Percentiles rank a stretch among this genome's conserved stretches.
phyloP scores from a whole-genome alignment of 2,329 filamentous ascomycete genomes.

The Penicillium sp. region DNA sequence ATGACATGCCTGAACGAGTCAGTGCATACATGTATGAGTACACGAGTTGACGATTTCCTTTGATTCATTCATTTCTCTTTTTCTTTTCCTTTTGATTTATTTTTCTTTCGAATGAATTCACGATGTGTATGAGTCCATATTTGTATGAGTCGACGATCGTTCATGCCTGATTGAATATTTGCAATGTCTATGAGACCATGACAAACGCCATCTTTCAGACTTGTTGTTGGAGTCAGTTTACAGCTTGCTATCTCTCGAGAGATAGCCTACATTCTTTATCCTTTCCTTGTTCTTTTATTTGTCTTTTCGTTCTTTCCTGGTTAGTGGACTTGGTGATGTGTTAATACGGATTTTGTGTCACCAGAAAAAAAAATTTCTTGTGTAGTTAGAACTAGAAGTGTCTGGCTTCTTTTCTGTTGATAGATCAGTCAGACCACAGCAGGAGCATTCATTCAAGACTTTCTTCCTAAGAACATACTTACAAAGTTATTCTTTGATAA shows the following conservation, averaged over 20 bases:
- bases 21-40: not conserved
- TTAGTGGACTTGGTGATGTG: not conserved
- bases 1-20: not conserved
- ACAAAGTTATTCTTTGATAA: too few species aligned
- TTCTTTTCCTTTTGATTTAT: not conserved
- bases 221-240: not conserved
- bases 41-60: not conserved
- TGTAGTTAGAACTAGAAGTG: not conserved
- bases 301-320: not conserved
- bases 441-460: not conserved
- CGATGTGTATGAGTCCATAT: conserved; percentile 5
- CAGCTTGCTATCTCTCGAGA: not conserved
- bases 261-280: not conserved
- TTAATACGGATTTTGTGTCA: not conserved
- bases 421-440: not conserved
- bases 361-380: not conserved
- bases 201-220: not conserved
- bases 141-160: not conserved
- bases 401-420: not conserved
- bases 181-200: not conserved
- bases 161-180: conserved; percentile 1
- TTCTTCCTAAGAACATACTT: too few species aligned
- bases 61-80: not conserved
- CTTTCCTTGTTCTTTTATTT: not conserved
- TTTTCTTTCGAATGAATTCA: not conserved